phyloP scores from a whole-genome alignment of 1,284 basidiomycete species.

The Ustilago xerochloae region DNA sequence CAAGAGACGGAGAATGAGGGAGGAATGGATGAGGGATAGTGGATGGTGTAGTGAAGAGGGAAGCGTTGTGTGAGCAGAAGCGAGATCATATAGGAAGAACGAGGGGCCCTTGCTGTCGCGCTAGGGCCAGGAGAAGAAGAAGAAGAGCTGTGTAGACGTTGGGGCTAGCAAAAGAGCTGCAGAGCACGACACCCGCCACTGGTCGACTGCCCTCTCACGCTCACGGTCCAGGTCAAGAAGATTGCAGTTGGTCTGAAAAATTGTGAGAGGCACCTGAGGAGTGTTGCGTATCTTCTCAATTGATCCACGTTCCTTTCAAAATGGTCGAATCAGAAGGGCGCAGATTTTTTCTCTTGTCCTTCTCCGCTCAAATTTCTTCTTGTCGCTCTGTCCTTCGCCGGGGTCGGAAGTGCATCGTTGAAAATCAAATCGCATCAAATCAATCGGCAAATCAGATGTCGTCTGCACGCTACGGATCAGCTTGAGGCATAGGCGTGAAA shows the following conservation, averaged over 20 bases:
- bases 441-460: conserved; percentile 30
- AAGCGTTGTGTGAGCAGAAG: background rate
- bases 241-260: background rate
- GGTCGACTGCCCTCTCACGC: background rate
- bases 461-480: conserved; percentile 14
- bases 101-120: conserved; percentile 11
- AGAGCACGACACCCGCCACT: conserved; percentile 13
- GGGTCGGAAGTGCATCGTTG: conserved; percentile 9
- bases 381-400: conserved; percentile 6
- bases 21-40: conserved; percentile 5
- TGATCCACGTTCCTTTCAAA: no score
- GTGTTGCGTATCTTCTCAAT: conserved; percentile 5
- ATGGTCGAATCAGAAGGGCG: conserved; percentile 22
- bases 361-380: background rate
- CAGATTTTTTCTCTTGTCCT: conserved; percentile 30
- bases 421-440: background rate
- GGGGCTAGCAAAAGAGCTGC: conserved; percentile 3
- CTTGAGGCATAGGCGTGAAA: conserved; percentile 17
- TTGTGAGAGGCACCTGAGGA: background rate
- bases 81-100: conserved; percentile 24
- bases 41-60: conserved; percentile 18
- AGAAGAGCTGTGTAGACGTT: conserved; percentile 11
- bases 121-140: conserved; percentile 20
- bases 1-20: background rate
- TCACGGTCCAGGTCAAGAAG: conserved; percentile 7